Base-by-base conservation (phyloP, 179 eudicot species). In the Silene coronaria region DNA sequence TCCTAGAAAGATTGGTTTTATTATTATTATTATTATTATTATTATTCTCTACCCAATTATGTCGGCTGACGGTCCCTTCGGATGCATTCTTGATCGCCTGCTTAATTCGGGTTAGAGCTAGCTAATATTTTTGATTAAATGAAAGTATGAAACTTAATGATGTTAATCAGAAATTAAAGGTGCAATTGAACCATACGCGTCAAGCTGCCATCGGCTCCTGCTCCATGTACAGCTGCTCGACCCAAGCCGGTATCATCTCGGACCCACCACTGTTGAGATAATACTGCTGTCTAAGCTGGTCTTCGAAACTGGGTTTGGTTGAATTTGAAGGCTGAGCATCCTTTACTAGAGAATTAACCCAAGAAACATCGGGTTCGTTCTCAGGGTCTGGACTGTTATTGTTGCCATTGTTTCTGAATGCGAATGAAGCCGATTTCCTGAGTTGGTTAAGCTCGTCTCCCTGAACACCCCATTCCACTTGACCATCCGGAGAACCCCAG, bases 161-260 rank as follows among this genome's bases (percentile, higher is more conserved):
- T 63, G 76, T 66, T 71, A 53, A 66, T 55, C 46, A 14, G 78
- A 70, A 48, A 77, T 55, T 17, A 65, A 28, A 19, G 13, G 67
- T 75, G 72, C 16, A 27, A 66, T 14, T 16, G 36, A 32, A 69
- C 60, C 59, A 45, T 45, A 19, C 22, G 22, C 19, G 12, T 78
- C 66, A 92, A 69, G 94, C 94, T 42, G 78, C 92, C 84, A 88
- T 75, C 73, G 91, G 97, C 85, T 92, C 91, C 80, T 92, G 96
- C 76, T 92, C 97, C 85, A 87, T 74, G 83, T 87, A 88, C 66
- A 89, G 34, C 81, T 89, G 94, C 84, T 91, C 95, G 48, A 80
- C 84, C 97, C 97, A 92, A 11, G 91, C 87, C 3, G 95, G 89
- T 73, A 87, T 69, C 78, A 66, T 77, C 70, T 85, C 87, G 0